Conservation (phyloP, 2,329 filamentous ascomycete species). For the Geoglossum cookeanum region DNA sequence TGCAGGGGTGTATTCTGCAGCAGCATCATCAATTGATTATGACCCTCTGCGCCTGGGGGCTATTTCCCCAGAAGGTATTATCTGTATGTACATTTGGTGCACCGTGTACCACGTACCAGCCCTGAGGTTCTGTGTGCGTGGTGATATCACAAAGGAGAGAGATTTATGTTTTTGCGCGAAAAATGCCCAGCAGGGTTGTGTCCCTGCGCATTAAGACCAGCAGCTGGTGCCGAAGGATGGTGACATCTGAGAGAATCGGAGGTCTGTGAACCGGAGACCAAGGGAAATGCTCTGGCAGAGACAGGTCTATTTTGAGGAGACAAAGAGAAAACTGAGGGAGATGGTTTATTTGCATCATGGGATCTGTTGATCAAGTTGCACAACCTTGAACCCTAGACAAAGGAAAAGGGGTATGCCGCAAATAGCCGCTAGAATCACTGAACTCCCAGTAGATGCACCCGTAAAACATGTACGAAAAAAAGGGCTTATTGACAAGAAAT, state of each 20-base stretch:
- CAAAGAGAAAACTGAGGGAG: background rate
- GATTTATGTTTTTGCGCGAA: too few relatives aligned
- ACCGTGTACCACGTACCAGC: too few relatives aligned
- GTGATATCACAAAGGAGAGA: background rate
- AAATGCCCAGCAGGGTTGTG: too few relatives aligned
- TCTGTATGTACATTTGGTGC: too few relatives aligned
- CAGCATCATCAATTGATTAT: too few relatives aligned
- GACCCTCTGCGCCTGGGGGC: too few relatives aligned
- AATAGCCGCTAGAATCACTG: background rate
- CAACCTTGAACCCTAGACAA: background rate
- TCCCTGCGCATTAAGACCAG: too few relatives aligned
- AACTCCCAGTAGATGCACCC: background rate
- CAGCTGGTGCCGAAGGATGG: background rate
- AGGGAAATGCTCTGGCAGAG: too few relatives aligned
- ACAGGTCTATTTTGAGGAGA: background rate
- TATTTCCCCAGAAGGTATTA: too few relatives aligned
- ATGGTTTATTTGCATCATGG: too few relatives aligned
- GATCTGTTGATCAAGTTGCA: background rate
- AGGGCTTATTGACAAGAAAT: background rate
- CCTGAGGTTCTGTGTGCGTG: background rate
- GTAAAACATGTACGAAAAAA: background rate
- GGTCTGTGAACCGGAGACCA: background rate
- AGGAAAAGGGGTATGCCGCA: background rate
- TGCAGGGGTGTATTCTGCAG: too few relatives aligned
- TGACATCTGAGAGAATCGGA: background rate